Conservation (phyloP, 2,329 filamentous ascomycete species). For the Epichloe glyceriae region DNA sequence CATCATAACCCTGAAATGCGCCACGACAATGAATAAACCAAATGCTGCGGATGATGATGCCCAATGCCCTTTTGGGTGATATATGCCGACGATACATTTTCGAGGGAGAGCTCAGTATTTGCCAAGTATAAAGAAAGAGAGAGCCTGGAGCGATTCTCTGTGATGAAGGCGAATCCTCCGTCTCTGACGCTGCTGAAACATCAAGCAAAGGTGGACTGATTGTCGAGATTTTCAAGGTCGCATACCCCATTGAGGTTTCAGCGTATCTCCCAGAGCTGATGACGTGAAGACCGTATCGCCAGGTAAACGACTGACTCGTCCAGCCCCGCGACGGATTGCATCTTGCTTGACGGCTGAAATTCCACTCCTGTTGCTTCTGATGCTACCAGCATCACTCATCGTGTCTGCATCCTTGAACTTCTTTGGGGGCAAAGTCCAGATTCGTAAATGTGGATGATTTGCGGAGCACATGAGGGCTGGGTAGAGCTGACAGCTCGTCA, state of each 20-base stretch:
- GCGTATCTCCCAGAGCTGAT: conserved; percentile 47
- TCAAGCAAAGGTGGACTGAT: neutral
- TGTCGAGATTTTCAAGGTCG: conserved; percentile 22
- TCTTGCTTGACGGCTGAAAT: conserved; percentile 57
- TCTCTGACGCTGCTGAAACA: neutral
- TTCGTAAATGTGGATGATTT: conserved; percentile 68
- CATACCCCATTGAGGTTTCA: conserved; percentile 49
- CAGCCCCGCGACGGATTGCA: conserved; percentile 69
- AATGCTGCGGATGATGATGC: conserved; percentile 2
- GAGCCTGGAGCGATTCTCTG: no score
- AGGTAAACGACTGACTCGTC: conserved; percentile 74
- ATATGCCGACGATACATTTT: neutral
- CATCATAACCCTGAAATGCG: conserved; percentile 6
- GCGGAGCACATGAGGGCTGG: conserved; percentile 72
- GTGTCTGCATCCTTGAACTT: conserved; percentile 52
- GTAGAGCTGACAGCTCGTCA: conserved; percentile 73
- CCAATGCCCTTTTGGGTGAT: neutral
- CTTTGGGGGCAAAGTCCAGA: conserved; percentile 69
- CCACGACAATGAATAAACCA: conserved; percentile 9
- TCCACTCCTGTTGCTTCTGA: conserved; percentile 53
- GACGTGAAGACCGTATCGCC: conserved; percentile 69
- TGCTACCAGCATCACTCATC: conserved; percentile 54
- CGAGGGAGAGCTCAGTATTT: neutral
- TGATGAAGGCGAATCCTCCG: no score
- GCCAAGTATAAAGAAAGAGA: neutral